Base-by-base conservation (phyloP, 2,329 filamentous ascomycete species). In the Venturia aucupariae region DNA sequence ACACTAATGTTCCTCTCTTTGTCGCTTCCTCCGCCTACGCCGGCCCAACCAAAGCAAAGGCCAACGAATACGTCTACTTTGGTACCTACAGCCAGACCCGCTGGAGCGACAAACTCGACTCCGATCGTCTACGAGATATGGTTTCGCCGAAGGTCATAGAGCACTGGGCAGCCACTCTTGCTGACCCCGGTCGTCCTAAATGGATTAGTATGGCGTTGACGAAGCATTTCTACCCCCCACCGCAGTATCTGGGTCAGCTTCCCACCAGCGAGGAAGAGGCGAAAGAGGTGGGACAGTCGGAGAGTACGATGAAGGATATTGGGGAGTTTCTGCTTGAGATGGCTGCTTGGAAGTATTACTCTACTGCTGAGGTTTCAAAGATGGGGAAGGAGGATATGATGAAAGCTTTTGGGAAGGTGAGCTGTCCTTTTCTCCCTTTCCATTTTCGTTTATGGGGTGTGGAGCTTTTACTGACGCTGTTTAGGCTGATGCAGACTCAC, bases 71-170 rank as follows among this genome's bases (percentile, higher is more conserved):
- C 67, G 66, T 71, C 1, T 81, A 81, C 71, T 76, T 73, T 57
- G 79, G 79, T n/a, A 71, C 75, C 64, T 81, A 81, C 71, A 73
- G 72, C 15, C 77, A 80, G 68, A 70, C 69, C 0, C 77, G 79
- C 2, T 78, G 73, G 72, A 74, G 71, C 41, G 79, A 80, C 67
- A 76, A 75, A 66, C 70, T 81, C 1, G 76, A 77, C 64, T 73
- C 77, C 65, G 78, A 80, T 41, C 72, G 72, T 24, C 72, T 78
- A 69, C 67, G 66, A 32, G 69, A 75, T 61, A 64, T 68, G 5
- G 74, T 81, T 0, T 76, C 78, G 3, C 61, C 70, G 27, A 27
- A 68, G 0, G 73, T 80, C 32, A 77, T 74, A 67, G 61, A 70
- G 51, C 74, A 74, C 69, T 77, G 76, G 73, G 76, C 78, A 0